A percentile compares a stretch with the other conserved stretches of the same genome.
Conservation (phyloP, 495 filamentous ascomycete genomes). For the Penicillium fimorum region DNA sequence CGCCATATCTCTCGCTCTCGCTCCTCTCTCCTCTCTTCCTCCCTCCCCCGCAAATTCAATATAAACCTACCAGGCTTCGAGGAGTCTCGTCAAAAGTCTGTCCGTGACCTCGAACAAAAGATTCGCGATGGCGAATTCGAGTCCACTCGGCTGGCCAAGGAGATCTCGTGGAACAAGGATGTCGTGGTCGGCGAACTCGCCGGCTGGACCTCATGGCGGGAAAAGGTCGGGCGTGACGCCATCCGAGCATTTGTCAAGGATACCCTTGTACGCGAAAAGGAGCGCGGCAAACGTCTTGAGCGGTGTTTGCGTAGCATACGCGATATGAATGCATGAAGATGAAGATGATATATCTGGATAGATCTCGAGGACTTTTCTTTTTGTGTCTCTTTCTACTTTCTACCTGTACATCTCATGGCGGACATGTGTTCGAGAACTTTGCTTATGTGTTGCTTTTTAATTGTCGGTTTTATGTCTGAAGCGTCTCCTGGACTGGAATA, state of each 20-base stretch:
- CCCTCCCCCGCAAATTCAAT: conserved; percentile 51
- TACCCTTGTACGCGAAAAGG: conserved; percentile 74
- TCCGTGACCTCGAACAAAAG: conserved; percentile 75
- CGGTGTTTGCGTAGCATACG: conserved; percentile 51
- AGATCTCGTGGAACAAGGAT: conserved; percentile 88
- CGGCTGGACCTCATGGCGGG: conserved; percentile 88
- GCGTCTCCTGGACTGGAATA: background rate
- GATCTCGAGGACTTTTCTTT: conserved; percentile 9
- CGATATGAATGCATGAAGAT: conserved; percentile 26
- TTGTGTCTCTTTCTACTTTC: background rate
- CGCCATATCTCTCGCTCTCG: conserved; percentile 72
- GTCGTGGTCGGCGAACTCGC: conserved; percentile 89
- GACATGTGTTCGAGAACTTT: conserved; percentile 20
- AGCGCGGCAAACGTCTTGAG: conserved; percentile 76
- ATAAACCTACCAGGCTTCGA: conserved; percentile 63
- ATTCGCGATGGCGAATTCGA: conserved; percentile 64
- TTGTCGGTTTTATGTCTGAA: conserved; percentile 4
- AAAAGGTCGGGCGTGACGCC: conserved; percentile 68
- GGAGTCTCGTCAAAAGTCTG: conserved; percentile 77
- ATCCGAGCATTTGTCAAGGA: conserved; percentile 73
- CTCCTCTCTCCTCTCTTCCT: conserved; percentile 58
- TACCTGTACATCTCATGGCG: conserved; percentile 27
- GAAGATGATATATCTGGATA: conserved; percentile 17
- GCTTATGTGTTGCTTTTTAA: conserved; percentile 7
- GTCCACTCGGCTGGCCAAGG: conserved; percentile 63